A percentile compares a stretch with the other conserved stretches of the same genome.
phyloP scores from a whole-genome alignment of 345 rosid species.

The Eucalyptus pumila region DNA sequence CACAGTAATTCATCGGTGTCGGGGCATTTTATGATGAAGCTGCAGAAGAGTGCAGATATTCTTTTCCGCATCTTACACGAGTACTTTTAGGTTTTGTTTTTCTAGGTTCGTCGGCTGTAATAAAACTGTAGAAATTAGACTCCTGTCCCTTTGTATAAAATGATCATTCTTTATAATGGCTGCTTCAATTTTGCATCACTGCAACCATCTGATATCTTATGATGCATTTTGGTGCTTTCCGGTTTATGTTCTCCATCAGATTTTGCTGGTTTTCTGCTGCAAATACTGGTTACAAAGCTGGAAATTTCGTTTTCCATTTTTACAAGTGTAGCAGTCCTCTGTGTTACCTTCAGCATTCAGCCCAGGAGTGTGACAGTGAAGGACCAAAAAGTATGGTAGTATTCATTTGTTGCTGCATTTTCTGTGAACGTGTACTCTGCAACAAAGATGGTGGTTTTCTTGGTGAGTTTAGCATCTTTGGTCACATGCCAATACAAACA shows the following conservation, averaged over 20 bases:
- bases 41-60: conserved; percentile 31
- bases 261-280: neutral
- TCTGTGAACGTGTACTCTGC: neutral
- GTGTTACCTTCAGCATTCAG: neutral
- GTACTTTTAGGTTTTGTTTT: neutral
- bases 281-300: neutral
- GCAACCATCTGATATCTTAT: neutral
- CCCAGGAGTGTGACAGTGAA: neutral
- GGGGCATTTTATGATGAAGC: conserved; percentile 4
- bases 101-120: neutral
- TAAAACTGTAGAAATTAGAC: neutral
- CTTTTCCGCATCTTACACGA: neutral
- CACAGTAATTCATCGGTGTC: neutral
- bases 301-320: neutral
- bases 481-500: neutral
- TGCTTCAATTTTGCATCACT: neutral
- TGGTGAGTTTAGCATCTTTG: neutral
- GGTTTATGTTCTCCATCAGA: neutral
- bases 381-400: neutral
- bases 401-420: neutral
- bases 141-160: neutral
- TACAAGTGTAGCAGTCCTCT: neutral
- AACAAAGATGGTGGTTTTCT: neutral
- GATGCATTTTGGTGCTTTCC: neutral
- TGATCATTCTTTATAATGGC: neutral